Evolutionary conservation across 1,139 yeast species (phyloP).

Genomic region (Groenewaldozyma sp.): DNA sequence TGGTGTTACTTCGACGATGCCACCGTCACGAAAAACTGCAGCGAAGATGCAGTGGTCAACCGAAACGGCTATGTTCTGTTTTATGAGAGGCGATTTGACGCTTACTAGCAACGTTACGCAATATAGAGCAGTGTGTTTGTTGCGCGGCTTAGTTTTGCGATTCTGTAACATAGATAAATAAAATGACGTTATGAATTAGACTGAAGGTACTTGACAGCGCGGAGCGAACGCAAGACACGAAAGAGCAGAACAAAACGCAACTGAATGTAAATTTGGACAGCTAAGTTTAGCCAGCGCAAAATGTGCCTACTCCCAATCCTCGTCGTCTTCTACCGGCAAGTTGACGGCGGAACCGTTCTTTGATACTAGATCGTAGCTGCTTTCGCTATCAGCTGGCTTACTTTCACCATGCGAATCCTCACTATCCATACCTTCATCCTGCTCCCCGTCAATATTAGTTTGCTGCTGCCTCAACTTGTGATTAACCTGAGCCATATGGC

Average conservation of each 20-base stretch:
- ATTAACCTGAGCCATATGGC: not conserved
- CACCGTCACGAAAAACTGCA: conserved; percentile 38
- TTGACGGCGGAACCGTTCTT: conserved; percentile 31
- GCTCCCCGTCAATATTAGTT: not conserved
- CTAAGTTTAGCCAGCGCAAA: too few species aligned
- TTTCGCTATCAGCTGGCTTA: conserved; percentile 32
- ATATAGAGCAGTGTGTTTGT: too few species aligned
- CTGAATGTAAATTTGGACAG: too few species aligned
- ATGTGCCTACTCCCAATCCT: conserved; percentile 46
- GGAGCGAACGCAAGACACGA: not conserved
- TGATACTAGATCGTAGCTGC: conserved; percentile 34
- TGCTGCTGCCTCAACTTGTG: not conserved
- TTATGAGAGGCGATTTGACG: conserved; percentile 24
- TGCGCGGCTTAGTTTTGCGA: too few species aligned
- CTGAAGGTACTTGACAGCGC: not conserved
- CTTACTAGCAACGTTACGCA: too few species aligned
- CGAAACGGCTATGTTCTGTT: conserved; percentile 71
- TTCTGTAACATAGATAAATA: too few species aligned
- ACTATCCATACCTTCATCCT: conserved; percentile 5
- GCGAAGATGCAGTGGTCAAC: conserved; percentile 39
- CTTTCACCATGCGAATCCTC: conserved; percentile 8
- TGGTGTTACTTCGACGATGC: conserved; percentile 82
- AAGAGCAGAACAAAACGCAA: not conserved
- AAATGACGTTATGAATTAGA: too few species aligned
- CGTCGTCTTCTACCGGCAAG: conserved; percentile 32